Percentiles rank a stretch among this genome's conserved stretches.
Conservation (phyloP, 2,329 filamentous ascomycete genomes). For the Pseudogymnoascus sp. region DNA sequence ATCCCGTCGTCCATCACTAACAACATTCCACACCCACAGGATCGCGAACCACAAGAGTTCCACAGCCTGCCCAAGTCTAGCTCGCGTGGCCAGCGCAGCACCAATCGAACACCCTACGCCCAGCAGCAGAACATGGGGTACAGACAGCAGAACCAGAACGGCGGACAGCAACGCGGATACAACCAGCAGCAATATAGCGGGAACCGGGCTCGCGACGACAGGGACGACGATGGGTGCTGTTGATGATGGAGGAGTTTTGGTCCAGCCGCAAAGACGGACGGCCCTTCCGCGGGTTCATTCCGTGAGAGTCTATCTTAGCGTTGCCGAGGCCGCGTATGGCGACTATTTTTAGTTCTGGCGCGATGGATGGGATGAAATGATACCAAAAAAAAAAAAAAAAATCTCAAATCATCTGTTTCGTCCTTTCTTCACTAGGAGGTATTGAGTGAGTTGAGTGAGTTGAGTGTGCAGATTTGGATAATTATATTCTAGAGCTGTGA, state of each 20-base stretch:
- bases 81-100: neutral
- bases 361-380: neutral
- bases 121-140: neutral
- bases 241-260: neutral
- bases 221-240: neutral
- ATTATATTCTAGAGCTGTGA: neutral
- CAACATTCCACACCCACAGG: neutral
- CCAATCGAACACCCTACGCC: neutral
- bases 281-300: neutral
- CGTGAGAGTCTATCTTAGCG: neutral
- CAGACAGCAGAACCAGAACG: neutral
- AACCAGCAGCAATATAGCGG: neutral
- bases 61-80: neutral
- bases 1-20: neutral
- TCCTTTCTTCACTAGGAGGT: neutral
- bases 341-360: neutral
- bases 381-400: neutral
- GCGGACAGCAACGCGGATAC: neutral
- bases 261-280: neutral
- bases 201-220: neutral
- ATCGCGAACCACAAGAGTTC: neutral
- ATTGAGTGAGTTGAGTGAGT: neutral
- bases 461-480: neutral
- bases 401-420: neutral
- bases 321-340: neutral